A percentile compares a stretch with the other conserved stretches of the same genome.
Conservation (phyloP, 495 filamentous ascomycete genomes). For the Sphaerosporella brunnea region DNA sequence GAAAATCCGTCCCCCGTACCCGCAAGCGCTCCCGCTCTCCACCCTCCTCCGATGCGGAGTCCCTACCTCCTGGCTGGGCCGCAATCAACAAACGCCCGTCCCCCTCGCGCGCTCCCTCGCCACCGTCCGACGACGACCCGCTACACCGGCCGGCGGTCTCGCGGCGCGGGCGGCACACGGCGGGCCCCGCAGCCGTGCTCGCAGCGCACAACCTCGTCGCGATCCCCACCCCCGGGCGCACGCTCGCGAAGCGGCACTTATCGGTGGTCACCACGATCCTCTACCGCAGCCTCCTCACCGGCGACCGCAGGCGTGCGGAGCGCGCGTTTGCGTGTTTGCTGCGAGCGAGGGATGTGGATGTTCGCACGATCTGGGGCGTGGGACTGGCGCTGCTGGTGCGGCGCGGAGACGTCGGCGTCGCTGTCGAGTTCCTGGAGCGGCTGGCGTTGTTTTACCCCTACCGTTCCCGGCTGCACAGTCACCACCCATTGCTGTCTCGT, state of each 20-base stretch:
- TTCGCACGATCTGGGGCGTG: conserved; percentile 15
- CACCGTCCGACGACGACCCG: background rate
- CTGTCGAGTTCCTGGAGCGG: conserved; percentile 15
- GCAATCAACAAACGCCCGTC: background rate
- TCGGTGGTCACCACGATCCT: conserved; percentile 15
- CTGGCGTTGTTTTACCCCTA: conserved; percentile 17
- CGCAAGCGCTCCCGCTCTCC: background rate
- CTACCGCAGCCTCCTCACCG: conserved; percentile 13
- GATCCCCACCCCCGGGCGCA: no score
- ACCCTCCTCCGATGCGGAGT: background rate
- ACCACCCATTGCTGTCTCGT: no score
- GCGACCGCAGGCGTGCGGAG: conserved; percentile 12
- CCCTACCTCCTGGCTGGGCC: background rate
- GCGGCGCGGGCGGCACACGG: conserved; percentile 9
- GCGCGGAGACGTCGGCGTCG: background rate
- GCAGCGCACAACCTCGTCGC: conserved; percentile 12
- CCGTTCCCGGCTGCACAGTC: background rate
- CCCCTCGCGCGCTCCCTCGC: background rate
- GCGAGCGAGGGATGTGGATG: conserved; percentile 13
- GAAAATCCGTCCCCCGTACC: background rate
- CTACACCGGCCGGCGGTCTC: background rate
- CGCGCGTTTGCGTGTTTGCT: conserved; percentile 20
- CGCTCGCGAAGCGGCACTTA: no score
- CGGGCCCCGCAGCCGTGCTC: conserved; percentile 6
- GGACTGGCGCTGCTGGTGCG: conserved; percentile 16